A percentile compares a stretch with the other conserved stretches of the same genome.
Evolutionary conservation across 441 rosid species (phyloP).

Genomic region (Breynia disticha): DNA sequence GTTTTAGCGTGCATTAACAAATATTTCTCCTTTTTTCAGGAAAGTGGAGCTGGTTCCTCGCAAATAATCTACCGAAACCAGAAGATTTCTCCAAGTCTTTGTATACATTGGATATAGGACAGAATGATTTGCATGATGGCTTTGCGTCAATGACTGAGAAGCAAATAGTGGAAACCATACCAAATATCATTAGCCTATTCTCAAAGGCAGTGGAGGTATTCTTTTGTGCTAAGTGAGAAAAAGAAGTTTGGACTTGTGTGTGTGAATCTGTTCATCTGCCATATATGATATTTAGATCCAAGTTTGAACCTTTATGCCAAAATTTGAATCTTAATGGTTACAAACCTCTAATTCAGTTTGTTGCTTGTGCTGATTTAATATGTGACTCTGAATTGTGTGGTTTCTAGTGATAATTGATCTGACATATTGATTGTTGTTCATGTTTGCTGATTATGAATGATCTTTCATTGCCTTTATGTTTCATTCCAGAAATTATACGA

Average conservation of each 20-base stretch:
- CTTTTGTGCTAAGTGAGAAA: neutral
- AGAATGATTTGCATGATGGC: constrained; percentile 24
- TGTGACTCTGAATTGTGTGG: too few species aligned
- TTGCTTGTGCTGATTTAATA: too few species aligned
- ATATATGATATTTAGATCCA: too few species aligned
- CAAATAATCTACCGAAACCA: neutral
- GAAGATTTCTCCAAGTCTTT: constrained; percentile 12
- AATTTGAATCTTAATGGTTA: too few species aligned
- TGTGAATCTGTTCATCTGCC: too few species aligned
- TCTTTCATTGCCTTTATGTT: neutral
- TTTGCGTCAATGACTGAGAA: neutral
- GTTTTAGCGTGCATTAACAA: neutral
- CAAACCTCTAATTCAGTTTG: too few species aligned
- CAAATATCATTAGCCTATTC: neutral
- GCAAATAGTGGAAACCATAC: neutral
- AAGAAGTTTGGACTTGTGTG: too few species aligned
- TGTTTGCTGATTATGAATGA: too few species aligned
- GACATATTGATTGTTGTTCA: too few species aligned
- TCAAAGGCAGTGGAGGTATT: neutral
- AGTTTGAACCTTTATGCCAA: too few species aligned
- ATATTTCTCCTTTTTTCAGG: neutral
- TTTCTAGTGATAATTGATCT: too few species aligned
- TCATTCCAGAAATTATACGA: constrained; percentile 26
- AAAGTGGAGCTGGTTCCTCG: neutral
- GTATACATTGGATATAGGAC: constrained; percentile 16